These are phyloP conservation scores for Vitellaria paradoxa DNA, from an alignment of 179 eudicot genomes.

Conservation along the genomic window DNA sequence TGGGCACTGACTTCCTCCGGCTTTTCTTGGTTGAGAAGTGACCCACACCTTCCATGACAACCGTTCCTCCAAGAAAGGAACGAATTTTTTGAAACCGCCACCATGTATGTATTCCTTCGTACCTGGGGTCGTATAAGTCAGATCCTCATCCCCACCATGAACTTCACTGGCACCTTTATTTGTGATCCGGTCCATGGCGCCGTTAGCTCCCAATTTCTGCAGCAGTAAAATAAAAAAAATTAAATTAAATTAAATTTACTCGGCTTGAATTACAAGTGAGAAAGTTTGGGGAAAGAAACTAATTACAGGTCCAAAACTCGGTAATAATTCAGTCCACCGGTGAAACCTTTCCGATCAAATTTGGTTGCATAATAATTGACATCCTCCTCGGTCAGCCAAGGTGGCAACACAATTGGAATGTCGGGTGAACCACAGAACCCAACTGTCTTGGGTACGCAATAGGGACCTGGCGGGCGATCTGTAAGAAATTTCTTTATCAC, in stretches of 20 bases:
- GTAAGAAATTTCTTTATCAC: constrained; percentile 34
- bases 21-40: constrained; percentile 77
- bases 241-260: background rate
- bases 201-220: constrained; percentile 75
- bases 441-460: constrained; percentile 33
- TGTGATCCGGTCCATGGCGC: constrained; percentile 72
- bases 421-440: constrained; percentile 26
- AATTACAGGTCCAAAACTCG: constrained; percentile 36
- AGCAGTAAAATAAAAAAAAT: constrained; percentile 2
- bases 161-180: constrained; percentile 70
- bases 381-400: constrained; percentile 47
- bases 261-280: background rate
- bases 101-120: constrained; percentile 53
- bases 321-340: constrained; percentile 50
- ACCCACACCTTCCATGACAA: constrained; percentile 74
- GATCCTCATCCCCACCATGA: constrained; percentile 65
- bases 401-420: constrained; percentile 22
- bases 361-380: constrained; percentile 36
- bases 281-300: background rate
- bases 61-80: constrained; percentile 73
- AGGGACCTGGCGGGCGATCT: constrained; percentile 32
- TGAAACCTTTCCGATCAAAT: constrained; percentile 35
- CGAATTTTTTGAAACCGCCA: constrained; percentile 62
- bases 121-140: constrained; percentile 52
- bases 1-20: constrained; percentile 66